Percentiles rank a stretch among this genome's conserved stretches.
These are phyloP conservation scores for Pythium scleroteichum DNA, from an alignment of 352 stramenopile genomes.

Conservation along the genomic window DNA sequence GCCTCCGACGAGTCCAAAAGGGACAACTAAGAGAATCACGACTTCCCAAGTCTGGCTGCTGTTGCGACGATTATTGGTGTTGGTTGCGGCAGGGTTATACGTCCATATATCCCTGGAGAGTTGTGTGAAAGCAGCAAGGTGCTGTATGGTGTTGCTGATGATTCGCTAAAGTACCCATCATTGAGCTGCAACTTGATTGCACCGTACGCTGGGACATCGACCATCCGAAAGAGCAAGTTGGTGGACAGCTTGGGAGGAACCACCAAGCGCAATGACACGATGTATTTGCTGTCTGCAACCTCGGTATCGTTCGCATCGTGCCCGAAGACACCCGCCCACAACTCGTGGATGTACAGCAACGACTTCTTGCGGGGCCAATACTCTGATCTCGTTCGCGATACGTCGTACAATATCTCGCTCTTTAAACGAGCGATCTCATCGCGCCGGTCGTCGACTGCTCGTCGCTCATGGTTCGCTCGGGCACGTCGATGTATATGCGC, in stretches of 20 bases:
- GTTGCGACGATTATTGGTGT: conserved; percentile 6
- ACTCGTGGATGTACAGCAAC: conserved; percentile 17
- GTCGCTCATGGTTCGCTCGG: conserved; percentile 17
- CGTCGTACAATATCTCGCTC: conserved; percentile 23
- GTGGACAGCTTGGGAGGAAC: neutral
- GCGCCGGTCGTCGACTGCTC: conserved; percentile 42
- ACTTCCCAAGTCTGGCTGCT: conserved; percentile 7
- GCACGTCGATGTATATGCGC: conserved; percentile 7
- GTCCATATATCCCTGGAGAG: neutral
- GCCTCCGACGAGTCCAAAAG: neutral
- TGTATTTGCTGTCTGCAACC: conserved; percentile 16
- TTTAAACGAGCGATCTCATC: conserved; percentile 11
- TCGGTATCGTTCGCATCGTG: conserved; percentile 14
- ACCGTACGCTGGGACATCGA: conserved; percentile 12
- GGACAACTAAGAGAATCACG: neutral
- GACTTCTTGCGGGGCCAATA: conserved; percentile 15
- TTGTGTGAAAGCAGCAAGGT: neutral
- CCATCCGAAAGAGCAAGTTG: conserved; percentile 12
- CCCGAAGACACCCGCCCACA: neutral
- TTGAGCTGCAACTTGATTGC: conserved; percentile 5
- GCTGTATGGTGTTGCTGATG: conserved; percentile 5
- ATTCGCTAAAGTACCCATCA: conserved; percentile 2
- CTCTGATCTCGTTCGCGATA: conserved; percentile 9
- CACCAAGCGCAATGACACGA: conserved; percentile 14
- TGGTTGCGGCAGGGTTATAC: conserved; percentile 1